Conservation (phyloP, 768 basidiomycete species). For the Naganishia randhawae region DNA sequence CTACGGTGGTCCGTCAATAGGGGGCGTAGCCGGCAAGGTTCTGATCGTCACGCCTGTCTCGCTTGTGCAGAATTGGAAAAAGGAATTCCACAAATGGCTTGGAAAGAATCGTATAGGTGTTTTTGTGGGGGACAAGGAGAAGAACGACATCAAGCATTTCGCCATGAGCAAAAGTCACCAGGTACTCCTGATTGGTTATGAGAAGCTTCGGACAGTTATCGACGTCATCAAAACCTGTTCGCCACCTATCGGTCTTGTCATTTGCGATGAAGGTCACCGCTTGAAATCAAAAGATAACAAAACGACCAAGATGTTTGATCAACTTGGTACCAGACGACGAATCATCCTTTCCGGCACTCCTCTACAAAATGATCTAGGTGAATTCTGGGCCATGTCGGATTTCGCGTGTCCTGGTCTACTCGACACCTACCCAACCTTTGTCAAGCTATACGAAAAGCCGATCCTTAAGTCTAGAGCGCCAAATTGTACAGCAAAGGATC, state of each 20-base stretch:
- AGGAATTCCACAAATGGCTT: conserved; percentile 84
- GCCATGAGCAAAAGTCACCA: conserved; percentile 52
- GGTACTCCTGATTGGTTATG: conserved; percentile 91
- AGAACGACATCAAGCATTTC: conserved; percentile 64
- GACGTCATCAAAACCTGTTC: conserved; percentile 49
- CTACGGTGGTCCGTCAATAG: conserved; percentile 53
- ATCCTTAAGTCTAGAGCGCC: conserved; percentile 82
- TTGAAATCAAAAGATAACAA: conserved; percentile 89
- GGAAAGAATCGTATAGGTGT: conserved; percentile 57
- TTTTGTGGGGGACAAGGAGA: conserved; percentile 62
- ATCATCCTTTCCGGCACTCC: conserved; percentile 91
- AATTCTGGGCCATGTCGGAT: conserved; percentile 94
- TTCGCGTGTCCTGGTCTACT: conserved; percentile 92
- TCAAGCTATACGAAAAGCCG: conserved; percentile 71
- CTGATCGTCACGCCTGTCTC: conserved; percentile 93
- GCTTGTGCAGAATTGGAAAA: conserved; percentile 88
- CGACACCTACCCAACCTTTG: conserved; percentile 53
- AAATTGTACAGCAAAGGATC: conserved; percentile 65
- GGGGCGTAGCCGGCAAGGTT: conserved; percentile 63
- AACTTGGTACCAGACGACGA: conserved; percentile 67
- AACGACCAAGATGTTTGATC: conserved; percentile 79
- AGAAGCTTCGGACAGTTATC: conserved; percentile 70
- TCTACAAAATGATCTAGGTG: conserved; percentile 90
- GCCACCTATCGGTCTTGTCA: conserved; percentile 84
- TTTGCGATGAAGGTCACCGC: conserved; percentile 97